phyloP scores from a whole-genome alignment of 352 stramenopile species.

The Achlya hypogyna region DNA sequence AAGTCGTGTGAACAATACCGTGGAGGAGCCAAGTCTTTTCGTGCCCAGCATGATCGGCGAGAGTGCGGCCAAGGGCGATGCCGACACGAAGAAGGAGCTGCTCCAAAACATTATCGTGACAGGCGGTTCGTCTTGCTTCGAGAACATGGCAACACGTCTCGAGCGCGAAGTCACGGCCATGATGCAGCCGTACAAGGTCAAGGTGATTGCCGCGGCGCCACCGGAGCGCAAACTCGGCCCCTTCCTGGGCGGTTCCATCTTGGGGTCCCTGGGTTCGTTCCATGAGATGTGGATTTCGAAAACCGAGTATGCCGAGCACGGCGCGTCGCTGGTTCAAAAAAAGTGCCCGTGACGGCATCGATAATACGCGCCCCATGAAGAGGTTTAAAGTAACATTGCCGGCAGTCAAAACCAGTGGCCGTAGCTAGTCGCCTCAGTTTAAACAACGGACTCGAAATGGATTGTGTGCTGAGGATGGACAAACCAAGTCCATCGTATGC shows the following conservation, averaged over 20 bases:
- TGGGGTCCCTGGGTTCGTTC: constrained; percentile 95
- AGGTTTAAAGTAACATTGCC: too few relatives aligned
- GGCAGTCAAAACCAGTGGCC: too few relatives aligned
- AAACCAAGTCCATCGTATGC: too few relatives aligned
- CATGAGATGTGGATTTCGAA: constrained; percentile 99
- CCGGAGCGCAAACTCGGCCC: constrained; percentile 59
- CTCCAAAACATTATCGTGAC: constrained; percentile 79
- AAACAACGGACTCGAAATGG: too few relatives aligned
- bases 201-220: constrained; percentile 52
- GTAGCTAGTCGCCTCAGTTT: too few relatives aligned
- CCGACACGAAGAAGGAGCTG: constrained; percentile 64
- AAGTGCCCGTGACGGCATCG: constrained; percentile 92
- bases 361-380: too few relatives aligned
- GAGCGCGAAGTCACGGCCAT: constrained; percentile 62
- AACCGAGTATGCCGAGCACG: constrained; percentile 97
- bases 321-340: constrained; percentile 93
- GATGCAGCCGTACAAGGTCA: constrained; percentile 43
- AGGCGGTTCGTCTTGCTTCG: constrained; percentile 71
- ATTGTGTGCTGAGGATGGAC: too few relatives aligned
- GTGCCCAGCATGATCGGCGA: constrained; percentile 62
- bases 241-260: constrained; percentile 93
- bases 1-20: neutral
- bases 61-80: constrained; percentile 49
- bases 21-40: constrained; percentile 28
- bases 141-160: constrained; percentile 60